phyloP scores from a whole-genome alignment of 2,329 filamentous ascomycete genomes.

The Domatiomyces globalis region DNA sequence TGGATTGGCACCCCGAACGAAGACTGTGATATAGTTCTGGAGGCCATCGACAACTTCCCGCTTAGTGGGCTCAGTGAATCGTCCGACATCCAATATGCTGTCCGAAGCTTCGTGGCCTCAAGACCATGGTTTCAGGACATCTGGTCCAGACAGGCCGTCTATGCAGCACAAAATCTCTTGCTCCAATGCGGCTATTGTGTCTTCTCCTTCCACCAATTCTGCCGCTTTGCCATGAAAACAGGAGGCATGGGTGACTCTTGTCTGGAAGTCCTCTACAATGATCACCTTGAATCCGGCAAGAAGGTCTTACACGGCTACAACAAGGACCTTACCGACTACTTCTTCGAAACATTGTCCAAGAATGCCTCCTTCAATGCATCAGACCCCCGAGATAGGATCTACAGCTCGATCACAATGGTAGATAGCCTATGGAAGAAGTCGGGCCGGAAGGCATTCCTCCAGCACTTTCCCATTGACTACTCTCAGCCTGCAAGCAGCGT shows the following conservation, averaged over 20 bases:
- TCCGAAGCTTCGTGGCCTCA: not conserved
- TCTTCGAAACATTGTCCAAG: not conserved
- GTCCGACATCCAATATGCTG: not conserved
- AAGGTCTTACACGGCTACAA: not conserved
- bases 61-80: not conserved
- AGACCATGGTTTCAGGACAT: not conserved
- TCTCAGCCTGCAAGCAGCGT: not conserved
- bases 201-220: not conserved
- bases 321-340: not conserved
- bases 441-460: not conserved
- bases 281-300: not conserved
- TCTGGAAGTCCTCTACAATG: not conserved
- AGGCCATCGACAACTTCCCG: slow-evolving; percentile 6
- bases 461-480: not conserved
- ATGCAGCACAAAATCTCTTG: not conserved
- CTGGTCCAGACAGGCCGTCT: not conserved
- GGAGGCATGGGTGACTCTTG: not conserved
- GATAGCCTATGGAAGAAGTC: not conserved
- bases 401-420: not conserved
- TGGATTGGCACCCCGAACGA: slow-evolving; percentile 4
- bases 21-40: slow-evolving; percentile 5
- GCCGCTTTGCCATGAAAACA: not conserved
- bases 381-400: not conserved
- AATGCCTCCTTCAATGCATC: not conserved
- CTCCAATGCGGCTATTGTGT: not conserved